Base-by-base conservation (phyloP, 164 flowering plant species). In the Vitis amurensis region DNA sequence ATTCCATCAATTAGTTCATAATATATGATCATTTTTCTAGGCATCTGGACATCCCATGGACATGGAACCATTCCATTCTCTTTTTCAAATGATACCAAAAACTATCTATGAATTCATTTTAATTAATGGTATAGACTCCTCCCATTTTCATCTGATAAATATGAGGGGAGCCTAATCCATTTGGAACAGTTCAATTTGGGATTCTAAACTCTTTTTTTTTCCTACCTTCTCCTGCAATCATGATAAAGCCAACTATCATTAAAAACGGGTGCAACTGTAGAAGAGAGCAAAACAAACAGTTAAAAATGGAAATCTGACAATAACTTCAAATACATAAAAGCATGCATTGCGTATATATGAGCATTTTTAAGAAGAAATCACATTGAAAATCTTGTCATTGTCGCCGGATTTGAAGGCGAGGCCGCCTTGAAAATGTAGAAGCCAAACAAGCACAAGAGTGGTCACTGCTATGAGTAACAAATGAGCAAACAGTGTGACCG, bases 171-270 rank as follows among this genome's bases (percentile, higher is more conserved):
- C 27, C 27, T 23, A 23, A 23, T 23, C 27, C 27, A 23, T 23
- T 23, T 23, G 27, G 27, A 23, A 23, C 27, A 23, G 27, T 23
- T 23, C 27, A 23, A 23, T 23, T 23, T 23, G 27, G 2, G 27
- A 23, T 23, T 37, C 44, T 37, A 37, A 4, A 37, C 7, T 4
- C 0, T 0, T 37, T 37, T 37, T 23, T 5, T 4, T 56, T 0
- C 76, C 76, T 81, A 85, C 92, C 94, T 89, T 91, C 89, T 62
- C 97, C 94, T 3, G 78, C 64, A 12, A 84, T 8, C 6, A 82
- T 52, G 48, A 86, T 49, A 53, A 82, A 73, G 7, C 88, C 86
- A 64, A 84, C 30, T 23, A 74, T 63, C 91, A 84, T 87, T 6
- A 84, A 73, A 59, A 92, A 69, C 11, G 88, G 85, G 70, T 92